Percentiles rank a stretch among this genome's conserved stretches.
Evolutionary conservation across 129 eudicot species (phyloP).

Genomic region (Tanacetum coccineum): DNA sequence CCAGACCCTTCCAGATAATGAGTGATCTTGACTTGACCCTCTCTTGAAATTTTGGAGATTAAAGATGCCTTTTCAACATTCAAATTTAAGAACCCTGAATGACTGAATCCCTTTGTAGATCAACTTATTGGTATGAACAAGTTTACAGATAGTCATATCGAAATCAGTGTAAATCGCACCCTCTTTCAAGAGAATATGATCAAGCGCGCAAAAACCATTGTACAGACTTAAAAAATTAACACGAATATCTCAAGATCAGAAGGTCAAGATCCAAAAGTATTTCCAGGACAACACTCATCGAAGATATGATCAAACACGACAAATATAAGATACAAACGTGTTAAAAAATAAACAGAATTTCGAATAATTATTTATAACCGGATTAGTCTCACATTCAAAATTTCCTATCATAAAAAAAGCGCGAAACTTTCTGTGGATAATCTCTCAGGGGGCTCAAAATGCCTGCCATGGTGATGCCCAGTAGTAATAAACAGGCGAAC

Average conservation of each 20-base stretch:
- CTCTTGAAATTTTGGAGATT: background rate
- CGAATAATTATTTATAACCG: constrained; percentile 39
- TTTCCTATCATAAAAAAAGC: constrained; percentile 46
- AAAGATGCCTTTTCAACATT: constrained; percentile 12
- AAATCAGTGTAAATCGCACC: too few relatives aligned
- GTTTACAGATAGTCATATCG: background rate
- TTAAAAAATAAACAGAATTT: constrained; percentile 25
- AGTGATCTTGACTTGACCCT: background rate
- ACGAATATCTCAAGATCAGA: too few relatives aligned
- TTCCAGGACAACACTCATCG: background rate
- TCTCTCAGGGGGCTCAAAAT: constrained; percentile 29
- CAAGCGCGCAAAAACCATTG: too few relatives aligned
- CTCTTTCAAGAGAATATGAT: too few relatives aligned
- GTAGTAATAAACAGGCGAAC: constrained; percentile 30
- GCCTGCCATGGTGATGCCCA: constrained; percentile 31
- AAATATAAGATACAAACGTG: constrained; percentile 23
- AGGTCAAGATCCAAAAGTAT: background rate
- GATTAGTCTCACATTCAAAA: constrained; percentile 56
- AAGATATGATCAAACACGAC: constrained; percentile 18
- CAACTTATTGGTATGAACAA: background rate
- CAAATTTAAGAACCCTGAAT: constrained; percentile 16
- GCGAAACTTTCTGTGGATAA: constrained; percentile 30
- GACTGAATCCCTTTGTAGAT: background rate
- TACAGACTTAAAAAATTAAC: too few relatives aligned
- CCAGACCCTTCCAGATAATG: constrained; percentile 4